phyloP scores from a whole-genome alignment of 768 basidiomycete genomes.

The Pleurotus tuoliensis region DNA sequence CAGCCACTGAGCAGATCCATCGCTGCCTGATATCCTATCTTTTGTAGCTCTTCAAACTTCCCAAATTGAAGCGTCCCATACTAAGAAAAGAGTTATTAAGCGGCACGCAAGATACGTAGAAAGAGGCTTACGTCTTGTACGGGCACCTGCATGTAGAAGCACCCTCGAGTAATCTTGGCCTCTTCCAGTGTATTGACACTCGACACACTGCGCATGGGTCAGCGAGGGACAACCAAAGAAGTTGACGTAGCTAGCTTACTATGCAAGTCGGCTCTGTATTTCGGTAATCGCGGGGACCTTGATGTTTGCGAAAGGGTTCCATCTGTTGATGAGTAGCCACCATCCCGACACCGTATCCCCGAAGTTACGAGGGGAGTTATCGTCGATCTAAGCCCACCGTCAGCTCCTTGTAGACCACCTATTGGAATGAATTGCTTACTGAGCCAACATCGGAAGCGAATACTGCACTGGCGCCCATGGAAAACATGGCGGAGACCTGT shows the following conservation, averaged over 20 bases:
- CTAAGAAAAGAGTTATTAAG: constrained; percentile 16
- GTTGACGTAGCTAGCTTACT: constrained; percentile 53
- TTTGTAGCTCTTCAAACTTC: constrained; percentile 85
- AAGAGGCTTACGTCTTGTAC: constrained; percentile 71
- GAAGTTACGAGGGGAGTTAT: constrained; percentile 91
- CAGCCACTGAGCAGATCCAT: constrained; percentile 69
- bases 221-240: constrained; percentile 7
- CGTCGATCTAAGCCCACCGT: constrained; percentile 62
- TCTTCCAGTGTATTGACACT: constrained; percentile 94
- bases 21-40: constrained; percentile 75
- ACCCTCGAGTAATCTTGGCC: constrained; percentile 86
- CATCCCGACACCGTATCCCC: constrained; percentile 95
- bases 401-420: too few species aligned
- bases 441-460: constrained; percentile 93
- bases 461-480: constrained; percentile 85
- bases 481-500: constrained; percentile 87
- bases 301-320: constrained; percentile 84
- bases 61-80: constrained; percentile 90
- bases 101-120: neutral
- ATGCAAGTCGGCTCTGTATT: constrained; percentile 91
- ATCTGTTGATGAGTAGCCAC: constrained; percentile 92
- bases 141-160: constrained; percentile 92
- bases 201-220: constrained; percentile 63
- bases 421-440: constrained; percentile 36
- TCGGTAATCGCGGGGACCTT: constrained; percentile 87